These are phyloP conservation scores for Gynostemma pentaphyllum DNA, from an alignment of 306 rosid species.

Conservation along the genomic window DNA sequence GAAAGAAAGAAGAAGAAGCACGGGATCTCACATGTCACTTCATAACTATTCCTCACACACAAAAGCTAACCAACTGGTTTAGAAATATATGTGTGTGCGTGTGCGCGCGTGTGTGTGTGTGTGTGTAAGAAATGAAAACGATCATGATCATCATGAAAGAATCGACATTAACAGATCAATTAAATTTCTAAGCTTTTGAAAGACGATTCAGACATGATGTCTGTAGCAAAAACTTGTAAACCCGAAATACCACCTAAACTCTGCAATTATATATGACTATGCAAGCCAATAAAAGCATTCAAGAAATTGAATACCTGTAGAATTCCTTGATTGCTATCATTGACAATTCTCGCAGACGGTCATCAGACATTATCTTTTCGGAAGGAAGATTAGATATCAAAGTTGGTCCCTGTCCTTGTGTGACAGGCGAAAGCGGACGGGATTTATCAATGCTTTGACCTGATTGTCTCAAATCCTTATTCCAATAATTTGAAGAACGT, in stretches of 20 bases:
- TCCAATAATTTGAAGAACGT: slow-evolving; percentile 32
- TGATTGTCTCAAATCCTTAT: slow-evolving; percentile 36
- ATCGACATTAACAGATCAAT: background rate
- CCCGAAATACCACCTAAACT: background rate
- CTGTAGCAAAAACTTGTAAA: background rate
- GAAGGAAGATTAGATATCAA: slow-evolving; percentile 28
- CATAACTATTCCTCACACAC: background rate
- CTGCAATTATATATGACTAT: background rate
- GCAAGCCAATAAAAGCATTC: background rate
- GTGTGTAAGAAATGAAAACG: too few species aligned
- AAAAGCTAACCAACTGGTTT: background rate
- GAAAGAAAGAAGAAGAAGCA: background rate
- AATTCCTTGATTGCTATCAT: slow-evolving; percentile 70
- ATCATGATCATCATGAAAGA: background rate
- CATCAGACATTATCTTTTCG: slow-evolving; percentile 39
- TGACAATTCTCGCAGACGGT: slow-evolving; percentile 46
- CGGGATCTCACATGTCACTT: background rate
- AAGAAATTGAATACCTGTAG: slow-evolving; percentile 49
- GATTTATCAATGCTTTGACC: slow-evolving; percentile 42
- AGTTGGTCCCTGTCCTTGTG: slow-evolving; percentile 31
- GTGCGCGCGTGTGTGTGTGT: too few species aligned
- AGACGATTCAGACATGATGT: background rate
- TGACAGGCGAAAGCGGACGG: slow-evolving; percentile 27
- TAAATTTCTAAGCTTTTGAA: background rate
- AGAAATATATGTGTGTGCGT: background rate